These are phyloP conservation scores for Colletotrichum noveboracense DNA, from an alignment of 2,329 filamentous ascomycete genomes.

Conservation along the genomic window DNA sequence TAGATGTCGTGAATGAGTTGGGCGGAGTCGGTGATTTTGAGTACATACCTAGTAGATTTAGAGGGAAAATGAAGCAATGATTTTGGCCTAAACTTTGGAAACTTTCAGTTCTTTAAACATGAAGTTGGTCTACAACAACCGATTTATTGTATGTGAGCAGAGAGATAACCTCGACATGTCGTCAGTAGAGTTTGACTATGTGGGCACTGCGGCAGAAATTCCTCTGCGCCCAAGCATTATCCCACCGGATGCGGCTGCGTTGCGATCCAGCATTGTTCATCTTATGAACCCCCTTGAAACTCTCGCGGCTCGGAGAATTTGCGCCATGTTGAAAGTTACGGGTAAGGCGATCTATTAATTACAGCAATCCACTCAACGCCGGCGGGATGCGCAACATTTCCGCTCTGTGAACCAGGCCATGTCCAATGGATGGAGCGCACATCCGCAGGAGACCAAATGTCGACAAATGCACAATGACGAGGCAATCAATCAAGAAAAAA, in stretches of 20 bases:
- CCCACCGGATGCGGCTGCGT: not conserved
- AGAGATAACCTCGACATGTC: not conserved
- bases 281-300: not conserved
- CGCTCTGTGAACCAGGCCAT: not conserved
- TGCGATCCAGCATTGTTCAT: not conserved
- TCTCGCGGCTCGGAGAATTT: not conserved
- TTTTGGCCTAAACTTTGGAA: not conserved
- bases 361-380: not conserved
- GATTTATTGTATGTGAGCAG: not conserved
- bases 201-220: not conserved
- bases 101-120: not conserved
- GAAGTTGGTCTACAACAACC: rapidly evolving
- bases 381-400: not conserved
- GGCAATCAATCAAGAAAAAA: too few relatives aligned
- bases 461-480: not conserved
- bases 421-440: not conserved
- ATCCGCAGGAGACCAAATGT: not conserved
- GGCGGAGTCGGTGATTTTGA: not conserved
- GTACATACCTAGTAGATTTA: not conserved
- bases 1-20: not conserved
- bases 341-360: not conserved
- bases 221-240: not conserved
- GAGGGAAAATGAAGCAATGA: not conserved
- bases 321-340: not conserved
- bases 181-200: not conserved